Evolutionary conservation across 257 asterid genomes (phyloP), one percentile per base, ranked within the genome.

Genomic region (Leonotis leonurus): DNA sequence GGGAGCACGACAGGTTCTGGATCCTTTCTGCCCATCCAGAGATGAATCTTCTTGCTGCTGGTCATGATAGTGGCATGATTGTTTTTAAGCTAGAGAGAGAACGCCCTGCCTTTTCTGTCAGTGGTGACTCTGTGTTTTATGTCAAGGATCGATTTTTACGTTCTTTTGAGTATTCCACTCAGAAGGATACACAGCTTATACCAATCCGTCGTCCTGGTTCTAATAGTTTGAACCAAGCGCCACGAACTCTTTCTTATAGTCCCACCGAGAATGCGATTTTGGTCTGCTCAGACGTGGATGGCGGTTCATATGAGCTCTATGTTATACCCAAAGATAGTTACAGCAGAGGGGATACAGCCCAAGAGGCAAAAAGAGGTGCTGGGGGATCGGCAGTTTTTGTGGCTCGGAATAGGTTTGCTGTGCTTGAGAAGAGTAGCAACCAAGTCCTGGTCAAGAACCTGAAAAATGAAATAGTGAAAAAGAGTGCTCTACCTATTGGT

Each of bases 1-100:
- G 99, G 79, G 99, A 93, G 77, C 95, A 89, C 45, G 99, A 93
- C 76, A 77, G 99, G 70, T 93, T 93, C 78, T 93, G 99, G 99
- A 89, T 87, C 78, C 95, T 93, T 55, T 22, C 95, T 24, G 89
- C 92, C 57, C 99, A 93, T 65, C 99, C 99, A 12, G 99, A 93
- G 83, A 85, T 89, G 94, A 93, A 85, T 77, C 96, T 93, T 74
- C 80, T 93, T 49, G 99, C 99, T 45, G 97, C 97, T 59, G 99
- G 99, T 64, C 97, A 93, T 68, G 99, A 93, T 58, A 89, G 95
- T 72, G 99, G 99, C 69, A 87, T 93, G 97, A 87, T 93, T 43
- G 99, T 93, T 12, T 93, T 89, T 69, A 93, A 93, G 75, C 68
- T 93, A 77, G 99, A 93, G 80, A 83, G 99, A 79, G 99, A 93